Percentiles rank a stretch among this genome's conserved stretches.
phyloP scores from a whole-genome alignment of 768 basidiomycete species.

The Cystoderma amianthinum region DNA sequence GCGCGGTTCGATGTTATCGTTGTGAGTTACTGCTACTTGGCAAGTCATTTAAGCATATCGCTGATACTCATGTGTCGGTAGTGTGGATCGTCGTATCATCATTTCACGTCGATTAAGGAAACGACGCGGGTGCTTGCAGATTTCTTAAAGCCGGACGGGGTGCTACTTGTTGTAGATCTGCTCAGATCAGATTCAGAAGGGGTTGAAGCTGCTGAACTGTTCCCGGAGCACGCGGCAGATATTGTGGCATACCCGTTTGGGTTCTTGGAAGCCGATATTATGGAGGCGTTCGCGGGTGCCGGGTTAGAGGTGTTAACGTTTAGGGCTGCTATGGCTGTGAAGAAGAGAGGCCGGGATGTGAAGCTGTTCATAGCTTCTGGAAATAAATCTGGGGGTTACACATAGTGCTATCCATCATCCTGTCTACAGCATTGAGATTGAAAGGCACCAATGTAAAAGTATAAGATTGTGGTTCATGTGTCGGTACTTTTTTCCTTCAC shows the following conservation, averaged over 20 bases:
- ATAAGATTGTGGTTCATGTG: no score
- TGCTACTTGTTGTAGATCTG: slow-evolving; percentile 51
- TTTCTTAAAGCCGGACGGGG: slow-evolving; percentile 57
- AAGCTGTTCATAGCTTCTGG: not conserved
- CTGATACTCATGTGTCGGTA: slow-evolving; percentile 11
- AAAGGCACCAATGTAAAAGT: no score
- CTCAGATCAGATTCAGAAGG: slow-evolving; percentile 11
- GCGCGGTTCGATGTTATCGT: slow-evolving; percentile 56
- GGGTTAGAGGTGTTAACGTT: slow-evolving; percentile 25
- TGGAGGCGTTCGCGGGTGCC: slow-evolving; percentile 41
- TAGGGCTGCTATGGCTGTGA: not conserved
- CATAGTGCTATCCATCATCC: no score
- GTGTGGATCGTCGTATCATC: slow-evolving; percentile 64
- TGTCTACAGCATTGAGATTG: no score
- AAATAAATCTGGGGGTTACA: no score
- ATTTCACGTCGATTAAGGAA: slow-evolving; percentile 42
- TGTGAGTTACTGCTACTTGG: slow-evolving; percentile 32
- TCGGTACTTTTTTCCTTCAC: no score
- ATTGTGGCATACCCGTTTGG: slow-evolving; percentile 51
- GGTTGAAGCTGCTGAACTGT: slow-evolving; percentile 4
- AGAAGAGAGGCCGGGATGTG: not conserved
- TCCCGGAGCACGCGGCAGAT: slow-evolving; percentile 27
- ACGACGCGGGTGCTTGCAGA: slow-evolving; percentile 46
- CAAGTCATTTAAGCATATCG: not conserved
- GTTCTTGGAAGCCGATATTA: slow-evolving; percentile 42